Conservation (phyloP, 2,329 filamentous ascomycete species). For the Fusarium sp. region DNA sequence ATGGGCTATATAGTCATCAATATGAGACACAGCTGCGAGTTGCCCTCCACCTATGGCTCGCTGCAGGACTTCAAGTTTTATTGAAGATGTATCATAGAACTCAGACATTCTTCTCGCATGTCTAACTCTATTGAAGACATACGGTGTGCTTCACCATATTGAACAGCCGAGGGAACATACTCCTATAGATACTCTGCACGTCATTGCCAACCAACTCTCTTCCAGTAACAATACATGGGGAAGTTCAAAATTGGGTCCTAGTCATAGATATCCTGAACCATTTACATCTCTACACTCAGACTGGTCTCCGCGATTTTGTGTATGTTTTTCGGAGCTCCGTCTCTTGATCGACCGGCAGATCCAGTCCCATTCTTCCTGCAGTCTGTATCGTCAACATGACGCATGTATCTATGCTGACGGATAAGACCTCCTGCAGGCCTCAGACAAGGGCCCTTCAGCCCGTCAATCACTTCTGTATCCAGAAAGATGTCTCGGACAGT, state of each 20-base stretch:
- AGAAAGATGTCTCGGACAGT: neutral
- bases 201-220: too few relatives aligned
- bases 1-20: fast-evolving
- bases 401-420: neutral
- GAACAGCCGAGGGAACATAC: too few relatives aligned
- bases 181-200: too few relatives aligned
- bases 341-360: neutral
- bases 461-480: neutral
- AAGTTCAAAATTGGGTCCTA: too few relatives aligned
- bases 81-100: neutral
- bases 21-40: neutral
- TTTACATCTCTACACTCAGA: too few relatives aligned
- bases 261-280: too few relatives aligned
- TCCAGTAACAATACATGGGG: too few relatives aligned
- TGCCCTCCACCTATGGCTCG: neutral
- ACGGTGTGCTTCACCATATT: neutral
- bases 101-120: neutral
- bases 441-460: neutral
- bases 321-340: neutral
- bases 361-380: neutral
- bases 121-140: neutral
- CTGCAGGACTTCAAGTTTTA: neutral
- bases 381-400: neutral
- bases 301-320: neutral
- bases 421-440: neutral